Conservation (phyloP, 2,329 filamentous ascomycete genomes). For the Aspergillus melleus region DNA sequence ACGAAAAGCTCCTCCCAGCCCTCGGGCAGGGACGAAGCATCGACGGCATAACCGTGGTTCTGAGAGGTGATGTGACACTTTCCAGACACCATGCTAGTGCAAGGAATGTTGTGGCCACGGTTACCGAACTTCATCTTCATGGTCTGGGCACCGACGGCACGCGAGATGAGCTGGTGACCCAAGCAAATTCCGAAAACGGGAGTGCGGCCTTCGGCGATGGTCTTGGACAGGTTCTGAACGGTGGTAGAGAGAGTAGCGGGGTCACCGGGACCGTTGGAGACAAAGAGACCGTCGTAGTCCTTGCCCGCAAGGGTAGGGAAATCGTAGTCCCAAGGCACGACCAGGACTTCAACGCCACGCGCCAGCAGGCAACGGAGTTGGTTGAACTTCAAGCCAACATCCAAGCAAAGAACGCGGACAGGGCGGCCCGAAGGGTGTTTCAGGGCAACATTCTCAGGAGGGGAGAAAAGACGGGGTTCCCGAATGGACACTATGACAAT, state of each 20-base stretch:
- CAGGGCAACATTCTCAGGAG: slow-evolving; percentile 67
- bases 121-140: slow-evolving; percentile 99
- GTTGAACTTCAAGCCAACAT: slow-evolving; percentile 98
- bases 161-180: slow-evolving; percentile 88
- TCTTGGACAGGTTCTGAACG: slow-evolving; percentile 73
- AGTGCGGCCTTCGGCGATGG: slow-evolving; percentile 74
- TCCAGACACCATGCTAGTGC: slow-evolving; percentile 91
- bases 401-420: slow-evolving; percentile 85
- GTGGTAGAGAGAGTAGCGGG: slow-evolving; percentile 79
- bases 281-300: slow-evolving; percentile 93
- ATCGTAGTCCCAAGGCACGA: slow-evolving; percentile 95
- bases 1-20: slow-evolving; percentile 95
- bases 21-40: slow-evolving; percentile 69
- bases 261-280: slow-evolving; percentile 97
- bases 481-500: slow-evolving; percentile 74
- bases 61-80: slow-evolving; percentile 99
- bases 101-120: slow-evolving; percentile 96
- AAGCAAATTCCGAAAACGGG: slow-evolving; percentile 96
- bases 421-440: slow-evolving; percentile 86
- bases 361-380: slow-evolving; percentile 90
- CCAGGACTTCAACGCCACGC: slow-evolving; percentile 88
- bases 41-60: slow-evolving; percentile 95
- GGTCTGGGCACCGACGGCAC: slow-evolving; percentile 81
- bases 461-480: slow-evolving; percentile 80
- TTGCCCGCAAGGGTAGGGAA: slow-evolving; percentile 74